Conservation (phyloP, 1,139 yeast genomes). For the Sugiyamaella novakii region DNA sequence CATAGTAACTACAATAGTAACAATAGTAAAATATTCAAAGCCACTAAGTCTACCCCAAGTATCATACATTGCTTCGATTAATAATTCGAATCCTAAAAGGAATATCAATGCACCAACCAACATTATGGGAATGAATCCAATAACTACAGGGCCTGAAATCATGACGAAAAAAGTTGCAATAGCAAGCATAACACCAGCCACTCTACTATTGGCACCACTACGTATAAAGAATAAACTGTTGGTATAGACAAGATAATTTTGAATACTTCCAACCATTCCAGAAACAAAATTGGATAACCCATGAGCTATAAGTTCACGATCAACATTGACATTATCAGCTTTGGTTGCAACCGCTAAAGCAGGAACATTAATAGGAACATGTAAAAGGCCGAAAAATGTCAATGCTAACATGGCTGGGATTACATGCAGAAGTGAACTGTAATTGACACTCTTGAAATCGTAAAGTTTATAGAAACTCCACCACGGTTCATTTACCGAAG, state of each 20-base stretch:
- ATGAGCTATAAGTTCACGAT: conserved; percentile 90
- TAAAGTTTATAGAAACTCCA: conserved; percentile 77
- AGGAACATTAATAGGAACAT: conserved; percentile 96
- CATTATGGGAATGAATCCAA: conserved; percentile 91
- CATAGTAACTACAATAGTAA: conserved; percentile 87
- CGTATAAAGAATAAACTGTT: conserved; percentile 87
- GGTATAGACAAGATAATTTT: conserved; percentile 91
- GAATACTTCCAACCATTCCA: conserved; percentile 84
- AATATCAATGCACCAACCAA: conserved; percentile 93
- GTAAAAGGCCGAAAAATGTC: conserved; percentile 92
- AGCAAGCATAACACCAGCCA: conserved; percentile 87
- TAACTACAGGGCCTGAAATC: conserved; percentile 88
- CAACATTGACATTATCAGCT: conserved; percentile 79
- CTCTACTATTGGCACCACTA: conserved; percentile 88
- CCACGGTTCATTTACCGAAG: conserved; percentile 78
- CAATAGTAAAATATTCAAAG: conserved; percentile 82
- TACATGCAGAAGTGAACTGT: conserved; percentile 68
- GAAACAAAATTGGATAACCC: conserved; percentile 89
- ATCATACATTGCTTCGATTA: conserved; percentile 84
- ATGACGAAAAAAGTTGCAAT: conserved; percentile 76
- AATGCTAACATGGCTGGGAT: conserved; percentile 93
- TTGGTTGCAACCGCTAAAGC: conserved; percentile 91
- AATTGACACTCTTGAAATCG: conserved; percentile 68
- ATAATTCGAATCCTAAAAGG: conserved; percentile 82
- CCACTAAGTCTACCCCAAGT: conserved; percentile 73